These are phyloP conservation scores for Wallacemonas sp. DNA, from an alignment of 208 protist species.

Conservation along the genomic window DNA sequence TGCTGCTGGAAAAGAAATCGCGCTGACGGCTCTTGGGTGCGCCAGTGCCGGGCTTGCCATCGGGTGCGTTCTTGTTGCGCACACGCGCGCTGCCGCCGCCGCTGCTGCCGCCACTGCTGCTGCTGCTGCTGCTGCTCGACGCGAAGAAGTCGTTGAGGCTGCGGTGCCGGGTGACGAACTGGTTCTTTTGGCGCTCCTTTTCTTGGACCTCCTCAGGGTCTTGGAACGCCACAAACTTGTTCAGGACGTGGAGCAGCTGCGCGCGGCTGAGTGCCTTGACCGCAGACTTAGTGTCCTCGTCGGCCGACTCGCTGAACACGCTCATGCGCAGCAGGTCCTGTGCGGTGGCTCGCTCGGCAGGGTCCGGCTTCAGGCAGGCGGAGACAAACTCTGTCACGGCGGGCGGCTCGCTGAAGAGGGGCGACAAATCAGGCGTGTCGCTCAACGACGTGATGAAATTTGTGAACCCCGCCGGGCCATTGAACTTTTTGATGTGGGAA, in stretches of 20 bases:
- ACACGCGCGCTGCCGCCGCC: background rate
- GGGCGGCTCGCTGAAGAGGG: conserved; percentile 69
- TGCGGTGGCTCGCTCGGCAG: conserved; percentile 64
- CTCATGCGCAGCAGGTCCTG: conserved; percentile 75
- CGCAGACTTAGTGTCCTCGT: conserved; percentile 72
- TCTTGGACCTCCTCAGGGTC: conserved; percentile 46
- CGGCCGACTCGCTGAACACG: conserved; percentile 70
- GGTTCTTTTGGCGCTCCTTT: conserved; percentile 7
- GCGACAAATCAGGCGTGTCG: conserved; percentile 84
- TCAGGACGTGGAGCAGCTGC: conserved; percentile 83
- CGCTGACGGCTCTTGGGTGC: background rate
- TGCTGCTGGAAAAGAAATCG: conserved; percentile 30
- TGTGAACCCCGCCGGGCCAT: conserved; percentile 70
- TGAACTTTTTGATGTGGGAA: conserved; percentile 73
- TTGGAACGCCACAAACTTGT: conserved; percentile 87
- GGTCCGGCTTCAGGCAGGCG: conserved; percentile 79
- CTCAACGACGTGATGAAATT: conserved; percentile 79
- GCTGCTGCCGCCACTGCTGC: conserved; percentile 6
- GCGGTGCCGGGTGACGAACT: conserved; percentile 13
- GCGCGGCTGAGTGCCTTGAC: conserved; percentile 73
- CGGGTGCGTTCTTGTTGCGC: background rate
- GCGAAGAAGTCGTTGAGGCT: conserved; percentile 24
- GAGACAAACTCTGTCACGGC: conserved; percentile 82
- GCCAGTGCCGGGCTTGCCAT: too few relatives aligned
- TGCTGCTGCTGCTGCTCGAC: conserved; percentile 18